Evolutionary conservation across 257 asterid genomes (phyloP).

Genomic region (Primulina eburnea): DNA sequence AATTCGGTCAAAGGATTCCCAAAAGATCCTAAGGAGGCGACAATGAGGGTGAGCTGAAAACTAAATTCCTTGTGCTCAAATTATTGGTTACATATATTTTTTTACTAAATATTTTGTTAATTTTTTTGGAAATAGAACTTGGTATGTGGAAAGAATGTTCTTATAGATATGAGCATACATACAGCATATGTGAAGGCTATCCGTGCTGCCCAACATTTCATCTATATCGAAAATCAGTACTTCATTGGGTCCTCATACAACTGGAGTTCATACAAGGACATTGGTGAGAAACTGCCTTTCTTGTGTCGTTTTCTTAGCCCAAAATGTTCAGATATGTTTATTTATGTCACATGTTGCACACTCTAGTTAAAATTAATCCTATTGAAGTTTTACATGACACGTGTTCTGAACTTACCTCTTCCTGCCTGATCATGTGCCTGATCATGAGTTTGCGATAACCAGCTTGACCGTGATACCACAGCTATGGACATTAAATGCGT

Average conservation of each 20-base stretch:
- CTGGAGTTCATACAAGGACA: conserved; percentile 77
- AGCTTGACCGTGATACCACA: not conserved
- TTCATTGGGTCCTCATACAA: conserved; percentile 93
- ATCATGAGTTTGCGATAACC: not conserved
- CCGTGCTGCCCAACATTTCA: conserved; percentile 91
- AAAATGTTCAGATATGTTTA: not conserved
- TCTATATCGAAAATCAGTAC: conserved; percentile 95
- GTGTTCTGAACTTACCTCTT: not conserved
- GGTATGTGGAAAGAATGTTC: conserved; percentile 91
- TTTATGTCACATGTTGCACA: not conserved
- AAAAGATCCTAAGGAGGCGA: conserved; percentile 85
- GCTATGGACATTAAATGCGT: conserved; percentile 1
- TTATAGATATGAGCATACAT: conserved; percentile 97
- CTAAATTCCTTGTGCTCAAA: conserved; percentile 14
- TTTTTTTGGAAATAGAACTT: conserved; percentile 56
- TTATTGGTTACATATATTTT: not conserved
- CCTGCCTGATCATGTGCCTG: not conserved
- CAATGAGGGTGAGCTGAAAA: conserved; percentile 54
- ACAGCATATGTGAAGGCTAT: conserved; percentile 90
- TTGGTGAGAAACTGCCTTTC: conserved; percentile 49
- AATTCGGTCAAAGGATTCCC: conserved; percentile 93
- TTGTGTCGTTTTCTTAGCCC: not conserved
- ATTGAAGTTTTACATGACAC: not conserved
- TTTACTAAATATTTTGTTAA: conserved; percentile 6
- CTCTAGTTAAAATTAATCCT: not conserved